Conservation (phyloP, 2,329 filamentous ascomycete genomes). For the Fusarium sp. region DNA sequence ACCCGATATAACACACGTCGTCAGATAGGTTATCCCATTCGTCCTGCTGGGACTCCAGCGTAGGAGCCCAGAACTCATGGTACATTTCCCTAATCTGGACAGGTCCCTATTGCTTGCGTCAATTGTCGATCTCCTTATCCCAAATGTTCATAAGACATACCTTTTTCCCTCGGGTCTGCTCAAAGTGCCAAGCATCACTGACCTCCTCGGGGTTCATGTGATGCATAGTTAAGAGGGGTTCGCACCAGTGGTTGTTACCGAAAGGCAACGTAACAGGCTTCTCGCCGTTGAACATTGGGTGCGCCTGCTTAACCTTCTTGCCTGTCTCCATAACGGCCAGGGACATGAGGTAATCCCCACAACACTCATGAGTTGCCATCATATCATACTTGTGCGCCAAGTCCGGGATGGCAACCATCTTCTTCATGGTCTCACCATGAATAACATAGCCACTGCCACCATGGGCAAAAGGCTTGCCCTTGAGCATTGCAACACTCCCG, state of each 20-base stretch:
- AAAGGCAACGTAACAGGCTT: constrained; percentile 64
- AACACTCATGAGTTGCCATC: constrained; percentile 59
- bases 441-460: constrained; percentile 69
- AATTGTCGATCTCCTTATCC: constrained; percentile 14
- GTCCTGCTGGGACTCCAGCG: constrained; percentile 56
- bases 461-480: constrained; percentile 63
- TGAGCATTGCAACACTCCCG: constrained; percentile 63
- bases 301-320: constrained; percentile 57
- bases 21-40: constrained; percentile 67
- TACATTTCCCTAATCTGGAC: constrained; percentile 64
- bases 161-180: constrained; percentile 60
- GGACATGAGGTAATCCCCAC: constrained; percentile 65
- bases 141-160: constrained; percentile 48
- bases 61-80: constrained; percentile 59
- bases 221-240: constrained; percentile 69
- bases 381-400: constrained; percentile 61
- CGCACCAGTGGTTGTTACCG: constrained; percentile 64
- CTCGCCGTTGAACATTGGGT: constrained; percentile 68
- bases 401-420: constrained; percentile 58
- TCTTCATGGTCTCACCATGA: constrained; percentile 64
- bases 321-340: constrained; percentile 60
- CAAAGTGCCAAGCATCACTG: constrained; percentile 64
- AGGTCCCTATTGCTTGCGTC: constrained; percentile 50
- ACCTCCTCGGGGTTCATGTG: constrained; percentile 66
- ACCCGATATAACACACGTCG: constrained; percentile 59